Evolutionary conservation across 1,139 yeast species (phyloP).

Genomic region (Blastobotrys aristatus): DNA sequence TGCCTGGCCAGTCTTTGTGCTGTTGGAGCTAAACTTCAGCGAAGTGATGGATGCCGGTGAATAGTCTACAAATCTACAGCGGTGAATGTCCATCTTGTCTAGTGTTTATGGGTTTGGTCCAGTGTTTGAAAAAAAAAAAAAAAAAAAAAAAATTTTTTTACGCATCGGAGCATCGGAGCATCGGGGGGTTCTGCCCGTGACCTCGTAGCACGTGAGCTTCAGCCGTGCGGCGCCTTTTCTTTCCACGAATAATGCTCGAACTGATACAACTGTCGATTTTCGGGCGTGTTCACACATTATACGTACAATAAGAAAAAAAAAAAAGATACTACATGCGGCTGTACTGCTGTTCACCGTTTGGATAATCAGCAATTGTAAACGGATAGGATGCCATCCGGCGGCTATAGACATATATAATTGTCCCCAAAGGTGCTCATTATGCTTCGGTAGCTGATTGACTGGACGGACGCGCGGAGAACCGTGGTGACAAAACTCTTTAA

Average conservation of each 20-base stretch:
- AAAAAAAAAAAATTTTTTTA: no score
- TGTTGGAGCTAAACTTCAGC: conserved; percentile 69
- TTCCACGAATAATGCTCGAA: no score
- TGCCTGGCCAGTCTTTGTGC: conserved; percentile 39
- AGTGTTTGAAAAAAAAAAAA: neutral
- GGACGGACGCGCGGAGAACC: conserved; percentile 80
- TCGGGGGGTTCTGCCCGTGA: no score
- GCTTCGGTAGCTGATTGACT: conserved; percentile 68
- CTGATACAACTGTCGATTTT: no score
- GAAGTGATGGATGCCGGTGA: conserved; percentile 84
- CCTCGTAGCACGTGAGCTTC: no score
- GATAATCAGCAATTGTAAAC: conserved; percentile 68
- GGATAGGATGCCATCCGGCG: conserved; percentile 60
- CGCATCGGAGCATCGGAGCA: no score
- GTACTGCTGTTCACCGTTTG: conserved; percentile 69
- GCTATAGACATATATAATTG: conserved; percentile 44
- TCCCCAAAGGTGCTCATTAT: conserved; percentile 53
- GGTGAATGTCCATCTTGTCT: conserved; percentile 64
- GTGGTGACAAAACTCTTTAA: conserved; percentile 43
- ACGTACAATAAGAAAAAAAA: no score
- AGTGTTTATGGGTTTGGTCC: neutral
- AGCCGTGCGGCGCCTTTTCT: no score
- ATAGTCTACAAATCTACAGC: conserved; percentile 89
- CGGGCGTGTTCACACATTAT: no score
- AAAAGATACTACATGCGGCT: conserved; percentile 81